Evolutionary conservation across 1,284 basidiomycete species (phyloP).

Genomic region (Afroboletus lepidellus): DNA sequence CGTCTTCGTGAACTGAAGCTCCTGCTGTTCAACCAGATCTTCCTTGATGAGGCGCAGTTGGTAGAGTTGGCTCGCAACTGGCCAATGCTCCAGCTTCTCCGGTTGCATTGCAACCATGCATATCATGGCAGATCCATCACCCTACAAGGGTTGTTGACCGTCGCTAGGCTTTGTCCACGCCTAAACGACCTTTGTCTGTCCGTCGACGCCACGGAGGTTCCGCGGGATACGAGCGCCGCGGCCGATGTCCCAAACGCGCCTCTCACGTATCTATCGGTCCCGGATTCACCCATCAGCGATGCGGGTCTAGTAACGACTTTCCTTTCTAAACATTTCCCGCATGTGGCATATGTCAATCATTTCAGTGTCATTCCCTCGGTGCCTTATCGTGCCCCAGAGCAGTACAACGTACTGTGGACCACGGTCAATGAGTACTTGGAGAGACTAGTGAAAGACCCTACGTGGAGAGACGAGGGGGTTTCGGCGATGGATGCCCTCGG

Average conservation of each 20-base stretch:
- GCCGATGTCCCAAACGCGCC: background rate
- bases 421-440: background rate
- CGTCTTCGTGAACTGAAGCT: background rate
- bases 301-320: background rate
- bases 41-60: background rate
- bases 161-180: background rate
- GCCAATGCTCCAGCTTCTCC: background rate
- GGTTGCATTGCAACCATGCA: background rate
- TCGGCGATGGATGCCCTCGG: too few relatives aligned
- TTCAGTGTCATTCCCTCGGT: background rate
- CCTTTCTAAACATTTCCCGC: background rate
- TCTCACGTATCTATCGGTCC: background rate
- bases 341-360: background rate
- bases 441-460: too few relatives aligned
- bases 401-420: background rate
- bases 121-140: background rate
- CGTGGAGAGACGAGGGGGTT: too few relatives aligned
- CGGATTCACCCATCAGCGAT: background rate
- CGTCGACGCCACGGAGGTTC: background rate
- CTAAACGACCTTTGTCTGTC: background rate
- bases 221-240: background rate
- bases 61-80: background rate
- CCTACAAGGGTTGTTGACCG: background rate
- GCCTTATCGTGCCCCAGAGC: background rate
- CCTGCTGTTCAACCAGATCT: background rate